These are phyloP conservation scores for Poa annua DNA, from an alignment of 176 grass and related monocot species.

Conservation along the genomic window DNA sequence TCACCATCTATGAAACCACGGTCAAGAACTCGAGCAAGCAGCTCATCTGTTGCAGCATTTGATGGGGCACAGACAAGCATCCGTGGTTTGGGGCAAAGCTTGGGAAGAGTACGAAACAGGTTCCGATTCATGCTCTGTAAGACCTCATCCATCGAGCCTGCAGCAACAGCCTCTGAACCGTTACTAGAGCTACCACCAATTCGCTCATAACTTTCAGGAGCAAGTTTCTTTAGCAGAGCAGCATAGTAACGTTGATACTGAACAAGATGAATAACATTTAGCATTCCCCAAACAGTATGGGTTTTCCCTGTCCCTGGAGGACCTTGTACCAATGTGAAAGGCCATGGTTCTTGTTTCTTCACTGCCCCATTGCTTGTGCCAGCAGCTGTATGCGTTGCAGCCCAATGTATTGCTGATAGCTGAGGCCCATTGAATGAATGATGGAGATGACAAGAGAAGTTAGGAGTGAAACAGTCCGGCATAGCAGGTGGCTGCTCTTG, in stretches of 20 bases:
- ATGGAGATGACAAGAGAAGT: conserved; percentile 77
- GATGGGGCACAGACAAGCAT: conserved; percentile 97
- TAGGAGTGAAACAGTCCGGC: conserved; percentile 86
- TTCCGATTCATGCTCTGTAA: conserved; percentile 96
- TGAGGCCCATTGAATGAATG: conserved; percentile 83
- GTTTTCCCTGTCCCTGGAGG: conserved; percentile 89
- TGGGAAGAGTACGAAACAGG: conserved; percentile 87
- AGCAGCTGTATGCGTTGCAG: conserved; percentile 86
- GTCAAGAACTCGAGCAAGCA: conserved; percentile 90
- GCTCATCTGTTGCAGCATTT: conserved; percentile 93
- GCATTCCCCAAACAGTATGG: conserved; percentile 95
- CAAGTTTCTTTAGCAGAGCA: conserved; percentile 89
- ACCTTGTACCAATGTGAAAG: conserved; percentile 93
- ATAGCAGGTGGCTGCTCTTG: conserved; percentile 85
- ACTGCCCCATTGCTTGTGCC: conserved; percentile 64
- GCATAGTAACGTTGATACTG: conserved; percentile 96
- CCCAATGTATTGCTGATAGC: conserved; percentile 86
- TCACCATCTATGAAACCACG: conserved; percentile 97
- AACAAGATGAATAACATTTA: conserved; percentile 97
- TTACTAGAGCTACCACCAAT: conserved; percentile 51
- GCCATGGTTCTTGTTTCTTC: conserved; percentile 92
- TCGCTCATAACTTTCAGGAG: conserved; percentile 94
- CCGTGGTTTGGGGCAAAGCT: conserved; percentile 95
- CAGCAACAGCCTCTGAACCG: conserved; percentile 51
- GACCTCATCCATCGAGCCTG: conserved; percentile 94